Conservation (phyloP, 2,329 filamentous ascomycete species). For the Fusarium pininemorale region DNA sequence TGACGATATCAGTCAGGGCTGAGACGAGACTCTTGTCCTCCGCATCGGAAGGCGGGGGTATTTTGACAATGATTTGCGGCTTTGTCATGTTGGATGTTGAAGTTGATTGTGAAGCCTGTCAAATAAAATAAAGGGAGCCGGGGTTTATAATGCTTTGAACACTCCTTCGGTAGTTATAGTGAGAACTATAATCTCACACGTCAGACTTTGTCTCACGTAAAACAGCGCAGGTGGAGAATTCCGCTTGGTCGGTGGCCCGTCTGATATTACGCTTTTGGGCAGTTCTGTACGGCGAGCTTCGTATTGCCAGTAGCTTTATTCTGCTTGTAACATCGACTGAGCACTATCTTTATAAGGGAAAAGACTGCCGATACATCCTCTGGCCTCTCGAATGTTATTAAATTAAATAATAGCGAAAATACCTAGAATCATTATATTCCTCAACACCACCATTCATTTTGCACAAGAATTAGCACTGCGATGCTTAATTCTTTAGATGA, state of each 20-base stretch:
- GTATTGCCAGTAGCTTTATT: no score
- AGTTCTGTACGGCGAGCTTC: background rate
- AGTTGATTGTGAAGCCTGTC: fast-evolving
- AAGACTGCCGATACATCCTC: no score
- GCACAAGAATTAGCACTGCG: no score
- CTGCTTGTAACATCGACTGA: no score
- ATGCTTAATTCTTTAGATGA: no score
- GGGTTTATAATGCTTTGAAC: background rate
- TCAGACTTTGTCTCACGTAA: background rate
- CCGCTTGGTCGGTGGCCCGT: background rate
- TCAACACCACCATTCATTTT: no score
- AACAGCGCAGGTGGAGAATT: background rate
- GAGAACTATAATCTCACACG: background rate
- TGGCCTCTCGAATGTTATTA: no score
- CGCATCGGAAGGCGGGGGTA: conserved; percentile 30
- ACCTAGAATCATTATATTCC: no score
- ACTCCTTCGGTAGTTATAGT: background rate
- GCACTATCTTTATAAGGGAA: no score
- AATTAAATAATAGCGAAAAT: no score
- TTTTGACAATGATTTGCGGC: conserved; percentile 19
- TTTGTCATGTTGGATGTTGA: background rate
- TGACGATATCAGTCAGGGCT: conserved; percentile 38
- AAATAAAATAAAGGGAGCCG: fast-evolving
- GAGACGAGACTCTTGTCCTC: conserved; percentile 25
- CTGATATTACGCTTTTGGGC: background rate